phyloP scores from a whole-genome alignment of 2,329 filamentous ascomycete genomes.

The Aureobasidium musti region DNA sequence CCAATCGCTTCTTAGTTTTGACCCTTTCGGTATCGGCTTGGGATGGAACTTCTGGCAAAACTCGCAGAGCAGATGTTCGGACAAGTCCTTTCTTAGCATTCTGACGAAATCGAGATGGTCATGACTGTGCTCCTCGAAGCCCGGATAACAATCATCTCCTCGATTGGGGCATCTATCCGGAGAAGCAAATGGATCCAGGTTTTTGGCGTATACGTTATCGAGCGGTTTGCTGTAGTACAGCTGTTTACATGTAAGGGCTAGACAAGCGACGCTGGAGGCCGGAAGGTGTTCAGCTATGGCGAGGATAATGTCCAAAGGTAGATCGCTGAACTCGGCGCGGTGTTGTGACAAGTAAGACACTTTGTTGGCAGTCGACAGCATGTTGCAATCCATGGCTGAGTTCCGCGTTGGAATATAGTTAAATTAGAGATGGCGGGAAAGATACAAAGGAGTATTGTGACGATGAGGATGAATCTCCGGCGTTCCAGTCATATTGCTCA shows the following conservation, averaged over 20 bases:
- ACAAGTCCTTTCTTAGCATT: neutral
- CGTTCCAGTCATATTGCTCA: neutral
- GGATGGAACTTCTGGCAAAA: neutral
- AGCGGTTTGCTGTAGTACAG: neutral
- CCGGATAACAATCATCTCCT: neutral
- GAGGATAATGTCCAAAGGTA: neutral
- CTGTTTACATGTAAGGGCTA: neutral
- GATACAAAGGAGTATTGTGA: neutral
- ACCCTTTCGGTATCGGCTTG: neutral
- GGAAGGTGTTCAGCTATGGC: neutral
- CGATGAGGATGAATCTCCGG: neutral
- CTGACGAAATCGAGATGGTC: neutral
- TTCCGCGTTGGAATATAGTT: neutral
- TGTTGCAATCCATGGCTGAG: neutral
- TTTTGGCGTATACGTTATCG: neutral
- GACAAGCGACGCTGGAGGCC: neutral
- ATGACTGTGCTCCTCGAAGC: neutral
- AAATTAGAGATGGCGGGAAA: neutral
- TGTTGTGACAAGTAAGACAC: neutral
- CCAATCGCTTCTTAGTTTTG: neutral
- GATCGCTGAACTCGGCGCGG: neutral
- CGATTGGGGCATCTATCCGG: no score
- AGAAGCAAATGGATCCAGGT: neutral
- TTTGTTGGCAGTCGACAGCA: neutral
- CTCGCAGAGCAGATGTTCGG: neutral